These are phyloP conservation scores for Biscogniauxia sp. DNA, from an alignment of 2,329 filamentous ascomycete species.

Conservation along the genomic window DNA sequence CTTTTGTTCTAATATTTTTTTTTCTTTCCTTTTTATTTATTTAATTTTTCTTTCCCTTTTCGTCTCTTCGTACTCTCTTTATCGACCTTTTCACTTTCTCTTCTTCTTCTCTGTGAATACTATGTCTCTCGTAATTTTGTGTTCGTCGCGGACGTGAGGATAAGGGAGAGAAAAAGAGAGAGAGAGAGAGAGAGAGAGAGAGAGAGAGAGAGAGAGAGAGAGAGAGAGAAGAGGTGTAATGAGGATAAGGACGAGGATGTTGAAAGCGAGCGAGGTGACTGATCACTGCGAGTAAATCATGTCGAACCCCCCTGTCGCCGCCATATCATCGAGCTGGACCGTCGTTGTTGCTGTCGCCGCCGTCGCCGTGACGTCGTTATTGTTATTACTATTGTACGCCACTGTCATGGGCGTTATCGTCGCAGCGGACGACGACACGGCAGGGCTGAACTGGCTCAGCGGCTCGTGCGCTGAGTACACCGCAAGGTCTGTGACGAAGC, in stretches of 20 bases:
- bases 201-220: no score
- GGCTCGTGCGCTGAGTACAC: slow-evolving; percentile 20
- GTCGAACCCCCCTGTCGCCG: slow-evolving; percentile 12
- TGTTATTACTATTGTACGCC: slow-evolving; percentile 22
- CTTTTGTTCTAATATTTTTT: neutral
- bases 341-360: neutral
- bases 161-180: no score
- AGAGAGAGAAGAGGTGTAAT: no score
- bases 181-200: no score
- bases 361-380: slow-evolving; percentile 5
- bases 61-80: neutral
- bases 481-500: slow-evolving; percentile 20
- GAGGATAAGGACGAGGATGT: neutral
- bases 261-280: slow-evolving; percentile 1
- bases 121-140: no score
- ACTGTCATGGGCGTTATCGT: slow-evolving; percentile 27
- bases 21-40: slow-evolving; percentile 1
- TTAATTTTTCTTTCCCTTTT: no score
- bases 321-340: slow-evolving; percentile 23
- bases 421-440: slow-evolving; percentile 29
- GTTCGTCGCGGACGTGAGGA: no score
- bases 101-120: slow-evolving; percentile 4
- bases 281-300: slow-evolving; percentile 27
- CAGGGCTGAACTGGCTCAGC: slow-evolving; percentile 25
- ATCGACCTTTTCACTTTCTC: slow-evolving; percentile 6